Base-by-base conservation (phyloP, 208 protist genomes). In the Leishmania braziliensis region DNA sequence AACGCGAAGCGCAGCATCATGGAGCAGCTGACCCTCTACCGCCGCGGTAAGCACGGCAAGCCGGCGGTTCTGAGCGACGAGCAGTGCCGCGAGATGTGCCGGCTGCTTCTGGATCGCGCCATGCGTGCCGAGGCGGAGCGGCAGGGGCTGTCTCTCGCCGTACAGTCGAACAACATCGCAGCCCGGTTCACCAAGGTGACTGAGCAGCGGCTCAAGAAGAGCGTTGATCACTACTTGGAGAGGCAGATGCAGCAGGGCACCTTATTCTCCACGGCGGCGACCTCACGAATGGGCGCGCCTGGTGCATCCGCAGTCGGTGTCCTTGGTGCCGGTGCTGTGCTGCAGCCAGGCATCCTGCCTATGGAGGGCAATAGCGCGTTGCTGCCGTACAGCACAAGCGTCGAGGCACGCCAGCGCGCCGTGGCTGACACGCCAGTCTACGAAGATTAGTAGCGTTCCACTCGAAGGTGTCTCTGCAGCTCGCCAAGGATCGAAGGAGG, bases 1-100 rank as follows among this genome's bases (percentile, higher is more conserved):
- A 80, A 82, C 20, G 93, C 93, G 39, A 97, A 97, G 90, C 90
- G 91, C 29, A 88, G 87, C 5, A 97, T 97, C 79, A 86, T 95
- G 51, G 86, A 95, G 83, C 89, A 93, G 82, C 88, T 95, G 1
- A 95, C 93, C 26, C 73, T 95, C 46, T 95, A 95, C 86, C 85
- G 90, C 29, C 84, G 86, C 18, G 92, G 92, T 1, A 76, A 85
- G 6, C 77, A 84, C 39, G 92, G 90, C 6, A 84, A 80, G 81
- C 93, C 93, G 56, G 68, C 73, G n/a, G 86, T 95, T 50, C 80
- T 97, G 39, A 87, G 65, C 51, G 84, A 86, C 65, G 83, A 90
- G 23, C 83, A 92, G 68, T 95, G 95, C 74, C 76, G 86, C 53
- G 68, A 66, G 43, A 87, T 94, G 48, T 87, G 88, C 33, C 88